Base-by-base conservation (phyloP, 2,329 filamentous ascomycete species). In the Exophiala viscosa region DNA sequence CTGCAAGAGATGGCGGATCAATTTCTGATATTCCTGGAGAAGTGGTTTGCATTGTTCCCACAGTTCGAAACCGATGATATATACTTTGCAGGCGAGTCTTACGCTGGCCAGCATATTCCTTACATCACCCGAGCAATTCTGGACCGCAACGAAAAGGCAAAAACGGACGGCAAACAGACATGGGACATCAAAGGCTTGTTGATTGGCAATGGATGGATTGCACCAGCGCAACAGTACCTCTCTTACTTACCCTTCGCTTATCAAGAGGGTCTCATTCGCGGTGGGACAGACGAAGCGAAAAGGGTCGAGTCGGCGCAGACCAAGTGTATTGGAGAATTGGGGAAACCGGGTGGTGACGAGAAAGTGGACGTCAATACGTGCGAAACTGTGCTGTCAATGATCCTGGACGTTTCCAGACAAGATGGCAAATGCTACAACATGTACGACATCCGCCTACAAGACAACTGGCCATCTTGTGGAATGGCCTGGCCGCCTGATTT, bases 401-500 rank as follows among this genome's bases (percentile, higher is more conserved):
- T 97, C 45, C 79, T 97, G 3, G 73, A 78, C 28, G 69, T 84
- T 43, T 91, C 88, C 2, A 73, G 76, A 53, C 77, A 80, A 47
- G 74, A 73, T 33, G 75, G 74, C 11, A 75, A 83, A 64, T 99
- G 95, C 70, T 70, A 85, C 68, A 99, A 99, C 73, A 96, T 97
- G 89, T 99, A 99, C 70, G 93, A 99, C 69, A 81, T 97, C 48
- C 88, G 92, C 42, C 79, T 96, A 42, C 84, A 78, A 59, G 93
- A 99, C 70, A 75, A 74, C 5, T 90, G 82, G 69, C 87, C 88
- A 3, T 86, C 85, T 58, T 99, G 93, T 69, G 93, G 93, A 61
- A 96, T 96, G 91, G 92, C 90, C 73, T 99, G 95, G 95, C 93
- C 93, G 31, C 87, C 90, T 59, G 93, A 99, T 71, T 77, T 99